Base-by-base conservation (phyloP, 78 protist genomes). In the Chrysochromulina tobinii region DNA sequence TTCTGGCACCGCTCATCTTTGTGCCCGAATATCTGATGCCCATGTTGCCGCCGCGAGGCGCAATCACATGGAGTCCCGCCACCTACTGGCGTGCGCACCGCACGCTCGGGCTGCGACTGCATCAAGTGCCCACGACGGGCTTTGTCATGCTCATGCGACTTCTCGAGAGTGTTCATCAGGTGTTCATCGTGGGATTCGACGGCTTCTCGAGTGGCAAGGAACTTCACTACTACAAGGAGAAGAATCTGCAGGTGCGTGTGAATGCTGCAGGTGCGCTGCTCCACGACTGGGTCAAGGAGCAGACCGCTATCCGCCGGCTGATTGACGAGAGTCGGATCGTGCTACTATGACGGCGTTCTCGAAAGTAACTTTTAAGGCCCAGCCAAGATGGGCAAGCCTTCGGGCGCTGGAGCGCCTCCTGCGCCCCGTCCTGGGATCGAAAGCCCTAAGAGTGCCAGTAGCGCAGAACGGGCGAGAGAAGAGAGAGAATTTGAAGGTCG, bases 251-350 rank as follows among this genome's bases (percentile, higher is more conserved):
- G 18, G 23, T 75, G 23, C 83, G 50, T 2, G 83, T 75, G 58
- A 75, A 75, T 23, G 83, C 83, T 21, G 83, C 81, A 53, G 81
- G 81, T 12, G 81, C 81, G 81, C 81, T 72, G 11, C 53, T 72
- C n/a, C 81, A 72, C 53, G 81, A 72, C 53, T 72, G 81, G 81
- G 81, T 8, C n/a, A 7, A 6, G 54, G 81, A 72, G 53, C 83
- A 75, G 51, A 2, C 1, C 23, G 83, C 58, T 12, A 75, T 75
- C 11, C 83, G 57, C 21, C 3, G 57, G 59, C 57, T 75, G 57
- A 75, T 75, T 11, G 83, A 75, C 27, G 83, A 38, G 8, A 57
- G 83, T 2, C 54, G 83, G n/a, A 23, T 75, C 18, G 79, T 69
- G 54, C 51, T 69, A 27, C 5, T 69, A 3, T 69, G 51, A 69